phyloP scores from a whole-genome alignment of 2,329 filamentous ascomycete genomes.

The Colletotrichum eleusines region DNA sequence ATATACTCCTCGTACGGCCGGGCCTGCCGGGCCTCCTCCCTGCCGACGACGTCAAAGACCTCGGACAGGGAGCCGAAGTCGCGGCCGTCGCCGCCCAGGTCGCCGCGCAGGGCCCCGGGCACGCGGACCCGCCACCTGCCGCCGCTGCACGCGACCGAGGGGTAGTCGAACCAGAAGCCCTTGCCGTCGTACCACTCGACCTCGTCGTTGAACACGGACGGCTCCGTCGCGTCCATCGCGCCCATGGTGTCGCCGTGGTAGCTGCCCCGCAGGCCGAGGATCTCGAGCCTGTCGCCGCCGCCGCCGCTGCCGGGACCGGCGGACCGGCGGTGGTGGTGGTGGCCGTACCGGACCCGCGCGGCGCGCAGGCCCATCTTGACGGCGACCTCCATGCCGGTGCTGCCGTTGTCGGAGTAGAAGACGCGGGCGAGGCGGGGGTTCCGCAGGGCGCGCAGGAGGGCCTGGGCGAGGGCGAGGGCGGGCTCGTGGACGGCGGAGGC shows the following conservation, averaged over 20 bases:
- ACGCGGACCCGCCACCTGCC: conserved; percentile 75
- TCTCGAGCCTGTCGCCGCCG: conserved; percentile 68
- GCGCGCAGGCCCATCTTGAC: conserved; percentile 87
- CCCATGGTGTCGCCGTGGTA: conserved; percentile 93
- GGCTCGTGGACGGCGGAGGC: conserved; percentile 84
- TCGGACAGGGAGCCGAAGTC: conserved; percentile 63
- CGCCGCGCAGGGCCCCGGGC: conserved; percentile 60
- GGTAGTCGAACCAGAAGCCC: conserved; percentile 86
- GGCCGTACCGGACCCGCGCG: conserved; percentile 71
- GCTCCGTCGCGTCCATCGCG: conserved; percentile 87
- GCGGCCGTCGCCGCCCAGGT: conserved; percentile 57
- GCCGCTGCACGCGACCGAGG: conserved; percentile 73
- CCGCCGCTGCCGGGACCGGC: conserved; percentile 44
- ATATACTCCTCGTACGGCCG: conserved; percentile 73
- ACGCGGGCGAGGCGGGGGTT: conserved; percentile 77
- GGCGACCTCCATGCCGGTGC: conserved; percentile 85
- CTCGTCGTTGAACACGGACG: conserved; percentile 81
- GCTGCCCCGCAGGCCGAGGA: conserved; percentile 81
- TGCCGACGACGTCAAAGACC: conserved; percentile 70
- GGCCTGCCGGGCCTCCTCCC: conserved; percentile 59
- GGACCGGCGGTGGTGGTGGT: no score
- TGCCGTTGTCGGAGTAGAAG: conserved; percentile 88
- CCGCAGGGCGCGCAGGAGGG: conserved; percentile 67
- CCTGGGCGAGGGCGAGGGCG: conserved; percentile 76
- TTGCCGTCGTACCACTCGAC: conserved; percentile 88